Evolutionary conservation across 1,139 yeast genomes (phyloP), one percentile per base, ranked within the genome.

Genomic region (Blastobotrys malaysiensis): DNA sequence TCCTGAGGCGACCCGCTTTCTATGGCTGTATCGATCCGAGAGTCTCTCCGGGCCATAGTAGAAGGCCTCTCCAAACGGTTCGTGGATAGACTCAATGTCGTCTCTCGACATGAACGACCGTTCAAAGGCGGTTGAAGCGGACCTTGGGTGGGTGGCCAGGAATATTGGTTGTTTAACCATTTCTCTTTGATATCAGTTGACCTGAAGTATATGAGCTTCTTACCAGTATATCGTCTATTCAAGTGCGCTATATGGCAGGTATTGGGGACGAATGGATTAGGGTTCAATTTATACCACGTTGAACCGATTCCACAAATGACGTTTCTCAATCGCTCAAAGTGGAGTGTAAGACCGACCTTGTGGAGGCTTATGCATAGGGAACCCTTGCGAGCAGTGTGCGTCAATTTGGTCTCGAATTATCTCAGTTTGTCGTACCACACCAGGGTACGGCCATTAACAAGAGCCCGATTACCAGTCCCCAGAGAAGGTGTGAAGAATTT

Each of bases 11-110:
- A 52, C 44, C 39, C 61, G 44, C 47, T 61, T 53, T 13, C 55
- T 53, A 2, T 31, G 57, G 7, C 58, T 49, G 55, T 60, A 65
- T 19, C 68, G 54, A 36, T 61, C 61, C 3, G 66, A 61, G 48
- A 65, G 44, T 18, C 65, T 54, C 49, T 65, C 67, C 4, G 68
- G 68, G 5, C 68, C 68, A 45, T 53, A 62, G 48, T 65, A 65
- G 52, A 60, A 65, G 1, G 68, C 63, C 20, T 65, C 68, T 16
- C 68, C 68, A 56, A 60, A 65, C 20, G 68, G 68, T 45, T 65
- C 68, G 48, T 65, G 68, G 49, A 63, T 55, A 47, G 65, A 59
- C 4, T 49, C 55, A 14, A 63, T 52, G 50, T 65, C 67, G 1
- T 53, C 49, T 24, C 67, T 54, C 19, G 66, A 61, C 57, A 65